A percentile compares a stretch with the other conserved stretches of the same genome.
Evolutionary conservation across 2,329 filamentous ascomycete species (phyloP).

Genomic region (Aureobasidium sp.): DNA sequence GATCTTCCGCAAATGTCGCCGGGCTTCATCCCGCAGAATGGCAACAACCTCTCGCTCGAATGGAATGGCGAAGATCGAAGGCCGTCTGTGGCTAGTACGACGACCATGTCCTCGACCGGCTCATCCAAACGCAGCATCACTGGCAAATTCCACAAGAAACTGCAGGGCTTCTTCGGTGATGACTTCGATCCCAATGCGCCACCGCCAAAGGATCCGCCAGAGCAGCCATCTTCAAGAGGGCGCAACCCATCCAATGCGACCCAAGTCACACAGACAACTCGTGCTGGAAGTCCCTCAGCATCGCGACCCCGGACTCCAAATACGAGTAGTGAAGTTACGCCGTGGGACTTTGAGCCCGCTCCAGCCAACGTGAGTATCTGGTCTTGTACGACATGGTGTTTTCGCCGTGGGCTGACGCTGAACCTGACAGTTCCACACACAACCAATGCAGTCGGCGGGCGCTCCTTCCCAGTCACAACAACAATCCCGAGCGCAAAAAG

Average conservation of each 20-base stretch:
- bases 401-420: not conserved
- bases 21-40: constrained; percentile 54
- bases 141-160: constrained; percentile 58
- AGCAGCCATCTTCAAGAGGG: constrained; percentile 1
- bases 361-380: constrained; percentile 5
- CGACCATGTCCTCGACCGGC: constrained; percentile 76
- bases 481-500: constrained; percentile 2
- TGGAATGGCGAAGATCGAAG: constrained; percentile 62
- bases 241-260: constrained; percentile 14
- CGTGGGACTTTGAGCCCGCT: constrained; percentile 79
- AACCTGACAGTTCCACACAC: not conserved
- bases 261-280: constrained; percentile 29
- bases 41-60: constrained; percentile 31
- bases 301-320: constrained; percentile 64
- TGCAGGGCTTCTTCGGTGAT: constrained; percentile 89
- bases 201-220: constrained; percentile 5
- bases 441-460: not conserved
- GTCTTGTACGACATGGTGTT: not conserved
- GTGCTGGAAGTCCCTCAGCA: constrained; percentile 63
- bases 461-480: constrained; percentile 1
- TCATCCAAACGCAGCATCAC: constrained; percentile 59
- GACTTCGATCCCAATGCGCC: constrained; percentile 64
- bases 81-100: constrained; percentile 82
- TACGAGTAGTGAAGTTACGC: constrained; percentile 75
- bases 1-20: constrained; percentile 64